These are phyloP conservation scores for Polyporus tsugae DNA, from an alignment of 1,284 basidiomycete species.

Conservation along the genomic window DNA sequence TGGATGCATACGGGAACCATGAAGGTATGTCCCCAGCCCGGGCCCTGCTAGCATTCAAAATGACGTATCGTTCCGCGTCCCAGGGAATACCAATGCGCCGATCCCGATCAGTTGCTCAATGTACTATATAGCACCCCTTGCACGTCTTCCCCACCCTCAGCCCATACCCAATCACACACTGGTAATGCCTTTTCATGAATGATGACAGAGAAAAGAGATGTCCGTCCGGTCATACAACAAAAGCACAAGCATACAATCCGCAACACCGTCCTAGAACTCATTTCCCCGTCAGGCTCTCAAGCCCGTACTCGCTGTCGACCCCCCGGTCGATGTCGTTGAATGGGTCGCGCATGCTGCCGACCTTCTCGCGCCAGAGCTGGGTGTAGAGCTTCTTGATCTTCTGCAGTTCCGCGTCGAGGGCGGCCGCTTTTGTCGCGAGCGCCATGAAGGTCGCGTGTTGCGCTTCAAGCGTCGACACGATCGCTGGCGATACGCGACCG, in stretches of 20 bases:
- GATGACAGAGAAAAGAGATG: neutral
- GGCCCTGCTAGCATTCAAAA: neutral
- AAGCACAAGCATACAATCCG: neutral
- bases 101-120: neutral
- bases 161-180: neutral
- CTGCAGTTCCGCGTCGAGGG: constrained; percentile 73
- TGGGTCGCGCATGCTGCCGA: constrained; percentile 77
- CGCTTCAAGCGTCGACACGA: constrained; percentile 75
- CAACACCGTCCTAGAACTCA: neutral
- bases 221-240: constrained; percentile 3
- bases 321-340: constrained; percentile 71
- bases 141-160: constrained; percentile 8
- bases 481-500: constrained; percentile 51
- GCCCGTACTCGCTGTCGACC: constrained; percentile 51
- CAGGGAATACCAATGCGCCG: neutral
- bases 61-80: neutral
- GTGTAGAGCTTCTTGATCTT: constrained; percentile 73
- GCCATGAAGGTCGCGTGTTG: constrained; percentile 79
- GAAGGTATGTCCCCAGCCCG: constrained; percentile 1
- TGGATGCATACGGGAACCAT: constrained; percentile 50
- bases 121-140: constrained; percentile 19
- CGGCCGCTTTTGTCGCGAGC: constrained; percentile 75
- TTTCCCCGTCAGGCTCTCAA: constrained; percentile 40
- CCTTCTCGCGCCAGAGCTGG: constrained; percentile 73
- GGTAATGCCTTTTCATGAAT: neutral